Evolutionary conservation across 2,329 filamentous ascomycete species (phyloP).

Genomic region (Fusarium cyanostomum): DNA sequence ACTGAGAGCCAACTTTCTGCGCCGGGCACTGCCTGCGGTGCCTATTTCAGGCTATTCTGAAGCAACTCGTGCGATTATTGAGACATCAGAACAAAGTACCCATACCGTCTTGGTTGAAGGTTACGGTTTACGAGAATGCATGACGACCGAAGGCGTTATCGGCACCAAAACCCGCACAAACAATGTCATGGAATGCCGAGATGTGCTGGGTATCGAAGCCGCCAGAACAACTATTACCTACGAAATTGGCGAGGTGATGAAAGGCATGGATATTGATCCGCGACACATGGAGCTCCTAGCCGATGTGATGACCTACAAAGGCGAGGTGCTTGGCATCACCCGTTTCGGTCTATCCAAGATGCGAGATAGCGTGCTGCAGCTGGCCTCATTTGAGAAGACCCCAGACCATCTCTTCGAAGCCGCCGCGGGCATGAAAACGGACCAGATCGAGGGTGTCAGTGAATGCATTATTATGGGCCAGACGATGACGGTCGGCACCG

Average conservation of each 20-base stretch:
- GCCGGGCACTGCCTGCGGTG: slow-evolving; percentile 82
- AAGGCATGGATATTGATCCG: slow-evolving; percentile 93
- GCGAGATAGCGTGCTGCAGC: slow-evolving; percentile 90
- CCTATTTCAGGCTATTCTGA: slow-evolving; percentile 90
- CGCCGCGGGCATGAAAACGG: slow-evolving; percentile 89
- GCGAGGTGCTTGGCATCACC: slow-evolving; percentile 95
- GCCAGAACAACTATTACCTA: slow-evolving; percentile 87
- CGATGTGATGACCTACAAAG: slow-evolving; percentile 99
- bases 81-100: slow-evolving; percentile 75
- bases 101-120: slow-evolving; percentile 89
- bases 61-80: slow-evolving; percentile 86
- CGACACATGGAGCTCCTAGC: slow-evolving; percentile 97
- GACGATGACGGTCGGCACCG: slow-evolving; percentile 90
- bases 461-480: slow-evolving; percentile 99
- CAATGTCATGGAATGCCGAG: slow-evolving; percentile 86
- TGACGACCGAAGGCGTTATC: slow-evolving; percentile 92
- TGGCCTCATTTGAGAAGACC: slow-evolving; percentile 98
- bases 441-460: slow-evolving; percentile 90
- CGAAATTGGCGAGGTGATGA: slow-evolving; percentile 92
- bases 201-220: slow-evolving; percentile 94
- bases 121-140: slow-evolving; percentile 87
- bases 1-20: slow-evolving; percentile 84
- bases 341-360: slow-evolving; percentile 97
- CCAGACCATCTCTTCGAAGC: slow-evolving; percentile 97
- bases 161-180: slow-evolving; percentile 81